Conservation (phyloP, 306 rosid species). For the Vicia villosa region DNA sequence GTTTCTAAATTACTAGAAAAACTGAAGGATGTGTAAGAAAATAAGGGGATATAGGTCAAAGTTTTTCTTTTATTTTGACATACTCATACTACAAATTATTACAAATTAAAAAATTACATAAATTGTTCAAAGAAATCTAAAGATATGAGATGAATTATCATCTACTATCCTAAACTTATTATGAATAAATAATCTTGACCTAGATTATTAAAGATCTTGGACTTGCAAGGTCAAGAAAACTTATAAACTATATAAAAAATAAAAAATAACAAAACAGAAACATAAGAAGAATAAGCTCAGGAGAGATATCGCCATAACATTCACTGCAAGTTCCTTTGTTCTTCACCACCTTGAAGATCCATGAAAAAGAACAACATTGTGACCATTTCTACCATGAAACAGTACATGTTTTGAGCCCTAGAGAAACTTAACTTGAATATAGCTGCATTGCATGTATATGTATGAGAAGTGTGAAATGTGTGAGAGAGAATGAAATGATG, state of each 20-base stretch:
- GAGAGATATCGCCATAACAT: constrained; percentile 76
- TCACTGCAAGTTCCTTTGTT: constrained; percentile 25
- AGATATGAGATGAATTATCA: not conserved
- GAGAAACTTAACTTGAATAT: constrained; percentile 10
- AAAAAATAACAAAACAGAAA: constrained; percentile 2
- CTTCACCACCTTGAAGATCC: constrained; percentile 17
- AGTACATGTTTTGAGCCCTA: too few species aligned
- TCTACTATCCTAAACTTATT: not conserved
- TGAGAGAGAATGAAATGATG: not conserved
- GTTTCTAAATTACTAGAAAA: not conserved
- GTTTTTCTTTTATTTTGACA: not conserved
- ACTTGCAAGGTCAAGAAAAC: constrained; percentile 99
- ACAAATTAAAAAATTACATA: not conserved
- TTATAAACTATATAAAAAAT: constrained; percentile 43
- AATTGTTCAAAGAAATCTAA: not conserved
- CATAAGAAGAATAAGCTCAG: constrained; percentile 73
- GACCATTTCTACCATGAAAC: not conserved
- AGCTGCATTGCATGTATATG: constrained; percentile 36
- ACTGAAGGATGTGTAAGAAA: not conserved
- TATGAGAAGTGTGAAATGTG: not conserved
- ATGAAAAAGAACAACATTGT: constrained; percentile 16
- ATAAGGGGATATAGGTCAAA: not conserved
- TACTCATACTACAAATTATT: not conserved
- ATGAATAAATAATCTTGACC: constrained; percentile 15
- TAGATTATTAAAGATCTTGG: constrained; percentile 29